These are phyloP conservation scores for Aspergillus amoenus DNA, from an alignment of 2,329 filamentous ascomycete species.

Conservation along the genomic window DNA sequence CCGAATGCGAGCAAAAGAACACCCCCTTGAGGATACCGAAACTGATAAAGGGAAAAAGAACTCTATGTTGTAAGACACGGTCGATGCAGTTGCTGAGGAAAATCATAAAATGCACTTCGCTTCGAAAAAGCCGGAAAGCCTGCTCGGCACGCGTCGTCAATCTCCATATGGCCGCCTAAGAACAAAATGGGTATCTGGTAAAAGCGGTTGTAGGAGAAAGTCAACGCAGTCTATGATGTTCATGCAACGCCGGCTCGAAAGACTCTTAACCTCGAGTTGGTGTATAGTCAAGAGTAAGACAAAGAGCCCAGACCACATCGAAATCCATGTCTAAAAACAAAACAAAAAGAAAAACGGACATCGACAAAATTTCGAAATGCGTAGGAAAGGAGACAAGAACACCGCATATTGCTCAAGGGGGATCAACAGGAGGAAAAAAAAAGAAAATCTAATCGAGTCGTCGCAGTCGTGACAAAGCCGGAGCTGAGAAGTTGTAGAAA, in stretches of 20 bases:
- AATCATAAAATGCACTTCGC: slow-evolving; percentile 42
- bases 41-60: slow-evolving; percentile 29
- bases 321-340: slow-evolving; percentile 37
- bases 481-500: slow-evolving; percentile 31
- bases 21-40: slow-evolving; percentile 42
- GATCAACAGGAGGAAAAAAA: slow-evolving; percentile 23
- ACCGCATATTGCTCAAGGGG: slow-evolving; percentile 23
- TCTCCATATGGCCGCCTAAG: slow-evolving; percentile 42
- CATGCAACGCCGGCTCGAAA: slow-evolving; percentile 43
- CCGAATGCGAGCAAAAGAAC: slow-evolving; percentile 17
- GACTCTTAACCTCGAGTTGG: slow-evolving; percentile 25
- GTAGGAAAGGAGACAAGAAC: slow-evolving; percentile 24
- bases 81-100: slow-evolving; percentile 41
- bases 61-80: slow-evolving; percentile 41
- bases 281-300: slow-evolving; percentile 28
- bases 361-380: slow-evolving; percentile 25
- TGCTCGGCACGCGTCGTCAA: slow-evolving; percentile 41
- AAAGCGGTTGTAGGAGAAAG: slow-evolving; percentile 44
- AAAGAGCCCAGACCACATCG: slow-evolving; percentile 39
- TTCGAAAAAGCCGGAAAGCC: slow-evolving; percentile 36
- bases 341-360: slow-evolving; percentile 30
- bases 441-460: slow-evolving; percentile 38
- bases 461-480: slow-evolving; percentile 48
- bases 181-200: slow-evolving; percentile 49
- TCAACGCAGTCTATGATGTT: slow-evolving; percentile 55